A percentile compares a stretch with the other conserved stretches of the same genome.
Conservation (phyloP, 176 grass and related monocot genomes). For the Eremochloa ophiuroides region DNA sequence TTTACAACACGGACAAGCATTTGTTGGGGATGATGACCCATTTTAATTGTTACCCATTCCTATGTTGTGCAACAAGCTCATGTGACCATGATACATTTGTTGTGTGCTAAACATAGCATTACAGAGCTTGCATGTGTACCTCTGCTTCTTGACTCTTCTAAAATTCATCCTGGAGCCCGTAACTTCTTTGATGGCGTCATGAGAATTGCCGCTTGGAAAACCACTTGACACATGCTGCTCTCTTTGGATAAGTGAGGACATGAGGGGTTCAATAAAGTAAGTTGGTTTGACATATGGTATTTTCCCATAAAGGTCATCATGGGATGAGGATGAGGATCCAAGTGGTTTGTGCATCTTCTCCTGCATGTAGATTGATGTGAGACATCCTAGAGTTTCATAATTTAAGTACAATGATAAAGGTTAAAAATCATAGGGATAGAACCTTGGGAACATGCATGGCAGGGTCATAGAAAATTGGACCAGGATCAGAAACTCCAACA, state of each 20-base stretch:
- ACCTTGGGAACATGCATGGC: not conserved
- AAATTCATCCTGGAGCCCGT: not conserved
- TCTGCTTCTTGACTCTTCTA: not conserved
- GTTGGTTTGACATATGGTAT: not conserved
- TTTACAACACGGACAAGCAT: not conserved
- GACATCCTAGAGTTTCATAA: not conserved
- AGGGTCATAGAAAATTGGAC: not conserved
- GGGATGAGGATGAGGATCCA: not conserved
- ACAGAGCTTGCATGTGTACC: not conserved
- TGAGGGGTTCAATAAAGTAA: not conserved
- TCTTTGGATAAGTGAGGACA: not conserved
- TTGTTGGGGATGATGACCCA: not conserved
- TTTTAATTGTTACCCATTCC: not conserved
- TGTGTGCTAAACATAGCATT: not conserved
- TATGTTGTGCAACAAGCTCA: not conserved
- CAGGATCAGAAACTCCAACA: not conserved
- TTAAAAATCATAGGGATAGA: not conserved
- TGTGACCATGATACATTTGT: conserved; percentile 3
- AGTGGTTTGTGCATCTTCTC: not conserved
- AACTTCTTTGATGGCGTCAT: not conserved
- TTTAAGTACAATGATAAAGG: not conserved
- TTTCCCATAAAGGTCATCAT: not conserved
- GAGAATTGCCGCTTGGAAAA: not conserved
- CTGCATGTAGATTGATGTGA: not conserved
- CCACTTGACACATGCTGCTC: not conserved